Base-by-base conservation (phyloP, 306 rosid species). In the Vigna hirtella region DNA sequence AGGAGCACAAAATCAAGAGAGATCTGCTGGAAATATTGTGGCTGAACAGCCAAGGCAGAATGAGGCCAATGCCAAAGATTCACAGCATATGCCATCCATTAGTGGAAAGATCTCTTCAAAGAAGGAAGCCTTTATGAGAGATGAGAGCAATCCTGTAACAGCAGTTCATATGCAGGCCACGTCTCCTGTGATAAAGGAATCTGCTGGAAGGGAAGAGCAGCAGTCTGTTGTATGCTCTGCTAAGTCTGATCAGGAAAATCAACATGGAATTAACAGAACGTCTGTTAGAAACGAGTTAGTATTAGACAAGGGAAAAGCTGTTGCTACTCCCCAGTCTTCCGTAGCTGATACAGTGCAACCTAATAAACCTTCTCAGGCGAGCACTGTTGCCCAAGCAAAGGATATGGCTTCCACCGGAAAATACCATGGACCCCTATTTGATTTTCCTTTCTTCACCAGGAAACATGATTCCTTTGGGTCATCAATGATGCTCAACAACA, bases 361-460 rank as follows among this genome's bases (percentile, higher is more conserved):
- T 73, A 87, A 77, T 70, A 92, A 92, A 77, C 85, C 96, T 72
- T 85, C 89, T 52, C 91, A 85, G 80, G 66, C 83, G 53, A 88
- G 85, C 77, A 40, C 88, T 24, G 77, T 81, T 76, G 76, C 90
- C 61, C 95, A 77, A 66, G 79, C 92, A 70, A 95, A 95, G 81
- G 98, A 95, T 51, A 79, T 74, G 50, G 87, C 82, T 7, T 74
- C 91, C 36, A 74, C 89, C 59, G 86, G 93, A 86, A 95, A 95
- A 87, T 92, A 95, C 84, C 91, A 95, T 84, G 98, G 98, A 50
- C 98, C 98, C 52, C 89, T 95, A 43, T 95, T 95, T 90, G 98
- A 95, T 90, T 95, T 95, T 82, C 98, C 98, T 36, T 91, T 87
- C 85, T 95, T 92, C 85, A 95, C 98, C 51, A 83, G 98, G 93